Base-by-base conservation (phyloP, 2,329 filamentous ascomycete species). In the Venturia carpophila region DNA sequence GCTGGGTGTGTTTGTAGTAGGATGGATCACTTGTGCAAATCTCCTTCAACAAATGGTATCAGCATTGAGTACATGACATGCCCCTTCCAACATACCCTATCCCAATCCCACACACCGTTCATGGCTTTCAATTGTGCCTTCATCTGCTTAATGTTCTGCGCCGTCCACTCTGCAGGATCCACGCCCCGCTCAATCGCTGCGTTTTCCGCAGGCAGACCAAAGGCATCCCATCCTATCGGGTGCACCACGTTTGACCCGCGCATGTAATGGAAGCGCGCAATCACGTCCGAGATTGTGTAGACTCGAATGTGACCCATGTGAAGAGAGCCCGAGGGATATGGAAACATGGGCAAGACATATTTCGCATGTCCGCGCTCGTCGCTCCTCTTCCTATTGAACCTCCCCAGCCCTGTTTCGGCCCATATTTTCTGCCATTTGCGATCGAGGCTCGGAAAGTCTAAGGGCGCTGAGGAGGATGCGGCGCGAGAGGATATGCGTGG, bases 161-260 rank as follows among this genome's bases (percentile, higher is more conserved):
- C 82, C 0, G 92, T 96, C 92, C 92, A 96, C 9, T 80, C 80
- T 9, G 84, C 87, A 1, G 92, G 91, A 71, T 90, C 84, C 67
- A 93, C 82, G 15, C 90, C 90, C 67, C 88, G 81, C 76, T 95
- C 90, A 66, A 95, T 89, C 10, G 92, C 92, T 21, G 92, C 92
- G 77, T 96, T 96, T 75, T 96, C 92, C 55, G 92, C 92, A 13
- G 92, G 92, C 65, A 96, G 79, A 1, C 92, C 92, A 77, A 96
- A 96, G 5, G 91, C 90, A 79, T 96, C 92, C 91, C 92, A 96
- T 13, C 92, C 92, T 83, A 96, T 96, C n/a, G 92, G 91, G 68
- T 96, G 84, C 64, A 95, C 76, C 41, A 95, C 90, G 65, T 89
- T 78, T 69, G 86, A 81, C 19, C 91, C 91, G 69, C 87, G 85